Percentiles rank a stretch among this genome's conserved stretches.
Evolutionary conservation across 2,329 filamentous ascomycete species (phyloP).

Genomic region (Pyricularia sp.): DNA sequence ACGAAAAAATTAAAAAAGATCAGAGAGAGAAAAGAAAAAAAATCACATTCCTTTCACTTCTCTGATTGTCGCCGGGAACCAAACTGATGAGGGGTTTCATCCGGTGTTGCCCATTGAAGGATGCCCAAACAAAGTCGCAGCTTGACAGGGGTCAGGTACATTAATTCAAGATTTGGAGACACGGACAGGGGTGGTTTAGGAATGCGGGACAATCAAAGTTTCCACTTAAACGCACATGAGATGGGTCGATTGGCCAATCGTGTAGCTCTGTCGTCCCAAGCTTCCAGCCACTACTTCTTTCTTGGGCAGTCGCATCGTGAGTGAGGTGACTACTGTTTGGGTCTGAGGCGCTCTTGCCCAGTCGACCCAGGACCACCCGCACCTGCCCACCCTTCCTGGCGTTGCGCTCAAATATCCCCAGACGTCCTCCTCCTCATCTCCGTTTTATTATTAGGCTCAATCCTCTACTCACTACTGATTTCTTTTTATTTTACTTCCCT

Average conservation of each 20-base stretch:
- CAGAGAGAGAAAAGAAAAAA: not conserved
- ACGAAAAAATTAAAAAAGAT: not conserved
- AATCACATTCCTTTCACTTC: not conserved
- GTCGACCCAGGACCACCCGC: not conserved
- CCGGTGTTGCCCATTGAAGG: not conserved
- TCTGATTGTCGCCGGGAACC: not conserved
- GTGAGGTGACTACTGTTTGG: not conserved
- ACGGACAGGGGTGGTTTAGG: not conserved
- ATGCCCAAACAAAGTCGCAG: not conserved
- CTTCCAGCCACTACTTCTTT: not conserved
- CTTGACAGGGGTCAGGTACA: not conserved
- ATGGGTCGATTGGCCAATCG: not conserved
- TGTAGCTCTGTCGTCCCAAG: not conserved
- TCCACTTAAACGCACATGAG: not conserved
- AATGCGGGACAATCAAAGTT: not conserved
- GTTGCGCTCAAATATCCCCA: not conserved
- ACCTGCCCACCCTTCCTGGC: not conserved
- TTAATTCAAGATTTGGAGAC: not conserved
- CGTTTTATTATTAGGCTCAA: constrained; percentile 4
- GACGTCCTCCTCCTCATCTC: not conserved
- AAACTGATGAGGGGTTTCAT: not conserved
- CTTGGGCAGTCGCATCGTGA: not conserved
- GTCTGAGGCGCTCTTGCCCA: not conserved
- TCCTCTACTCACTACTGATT: not conserved
- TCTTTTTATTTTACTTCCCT: not conserved